These are phyloP conservation scores for Ophiocordyceps unilateralis DNA, from an alignment of 2,329 filamentous ascomycete species.

Conservation along the genomic window DNA sequence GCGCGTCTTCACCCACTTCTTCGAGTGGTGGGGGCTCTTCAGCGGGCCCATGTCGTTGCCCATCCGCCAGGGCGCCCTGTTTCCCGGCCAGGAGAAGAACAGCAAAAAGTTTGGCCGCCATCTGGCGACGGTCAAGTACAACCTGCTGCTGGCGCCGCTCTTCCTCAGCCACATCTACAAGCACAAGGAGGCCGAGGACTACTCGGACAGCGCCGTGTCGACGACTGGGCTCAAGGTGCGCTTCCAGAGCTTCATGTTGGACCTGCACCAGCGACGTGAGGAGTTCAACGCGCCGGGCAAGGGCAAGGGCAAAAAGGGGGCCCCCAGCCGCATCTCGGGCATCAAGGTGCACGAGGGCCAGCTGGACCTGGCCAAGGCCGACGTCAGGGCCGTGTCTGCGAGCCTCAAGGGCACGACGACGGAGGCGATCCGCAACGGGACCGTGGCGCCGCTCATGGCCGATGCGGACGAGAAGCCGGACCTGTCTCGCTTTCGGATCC, in stretches of 20 bases:
- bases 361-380: conserved; percentile 77
- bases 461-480: conserved; percentile 45
- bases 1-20: conserved; percentile 96
- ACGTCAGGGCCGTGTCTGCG: conserved; percentile 84
- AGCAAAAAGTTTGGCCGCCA: conserved; percentile 98
- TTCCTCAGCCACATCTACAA: conserved; percentile 98
- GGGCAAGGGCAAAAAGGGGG: conserved; percentile 49
- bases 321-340: conserved; percentile 57
- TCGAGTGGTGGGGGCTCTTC: conserved; percentile 94
- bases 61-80: conserved; percentile 78
- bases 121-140: conserved; percentile 97
- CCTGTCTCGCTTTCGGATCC: conserved; percentile 82
- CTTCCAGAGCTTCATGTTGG: conserved; percentile 92
- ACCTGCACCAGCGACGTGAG: conserved; percentile 85
- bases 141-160: conserved; percentile 73
- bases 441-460: conserved; percentile 30
- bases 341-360: conserved; percentile 96
- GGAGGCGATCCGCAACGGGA: conserved; percentile 53
- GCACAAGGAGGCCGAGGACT: conserved; percentile 84
- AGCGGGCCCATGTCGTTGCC: conserved; percentile 88
- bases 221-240: conserved; percentile 94
- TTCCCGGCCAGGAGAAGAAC: conserved; percentile 84
- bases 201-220: conserved; percentile 57
- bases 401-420: conserved; percentile 66
- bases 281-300: conserved; percentile 73